phyloP scores from a whole-genome alignment of 2,329 filamentous ascomycete genomes.

The Zymoseptoria tritici region DNA sequence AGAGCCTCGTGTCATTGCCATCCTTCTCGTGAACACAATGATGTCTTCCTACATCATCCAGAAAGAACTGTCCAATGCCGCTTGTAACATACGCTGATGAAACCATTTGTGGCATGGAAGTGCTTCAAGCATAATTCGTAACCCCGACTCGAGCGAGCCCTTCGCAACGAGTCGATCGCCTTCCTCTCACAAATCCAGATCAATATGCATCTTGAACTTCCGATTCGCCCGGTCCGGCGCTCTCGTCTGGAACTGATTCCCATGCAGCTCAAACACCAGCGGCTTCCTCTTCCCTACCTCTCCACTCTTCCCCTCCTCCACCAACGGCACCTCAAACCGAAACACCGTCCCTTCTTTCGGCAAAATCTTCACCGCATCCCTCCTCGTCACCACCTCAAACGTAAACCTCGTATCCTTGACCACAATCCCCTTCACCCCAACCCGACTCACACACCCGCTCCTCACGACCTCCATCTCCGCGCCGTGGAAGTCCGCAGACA shows the following conservation, averaged over 20 bases:
- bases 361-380: constrained; percentile 64
- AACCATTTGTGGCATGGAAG: too few species aligned
- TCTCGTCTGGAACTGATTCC: constrained; percentile 76
- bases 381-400: constrained; percentile 72
- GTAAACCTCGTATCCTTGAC: constrained; percentile 80
- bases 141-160: not conserved
- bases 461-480: constrained; percentile 75
- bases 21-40: too few species aligned
- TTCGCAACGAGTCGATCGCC: not conserved
- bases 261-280: constrained; percentile 77
- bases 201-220: constrained; percentile 83
- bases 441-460: constrained; percentile 70
- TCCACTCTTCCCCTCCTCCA: constrained; percentile 11
- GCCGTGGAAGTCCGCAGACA: constrained; percentile 84
- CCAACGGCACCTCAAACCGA: constrained; percentile 59
- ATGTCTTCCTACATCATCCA: too few species aligned
- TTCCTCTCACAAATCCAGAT: constrained; percentile 62
- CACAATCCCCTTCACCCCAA: constrained; percentile 79
- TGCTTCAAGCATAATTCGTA: too few species aligned
- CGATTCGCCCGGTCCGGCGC: constrained; percentile 79
- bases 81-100: too few species aligned
- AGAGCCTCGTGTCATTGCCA: too few species aligned
- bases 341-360: constrained; percentile 91
- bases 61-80: too few species aligned
- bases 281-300: constrained; percentile 29